Evolutionary conservation across 108 stramenopile genomes (phyloP).

Genomic region (Asterionellopsis glacialis): DNA sequence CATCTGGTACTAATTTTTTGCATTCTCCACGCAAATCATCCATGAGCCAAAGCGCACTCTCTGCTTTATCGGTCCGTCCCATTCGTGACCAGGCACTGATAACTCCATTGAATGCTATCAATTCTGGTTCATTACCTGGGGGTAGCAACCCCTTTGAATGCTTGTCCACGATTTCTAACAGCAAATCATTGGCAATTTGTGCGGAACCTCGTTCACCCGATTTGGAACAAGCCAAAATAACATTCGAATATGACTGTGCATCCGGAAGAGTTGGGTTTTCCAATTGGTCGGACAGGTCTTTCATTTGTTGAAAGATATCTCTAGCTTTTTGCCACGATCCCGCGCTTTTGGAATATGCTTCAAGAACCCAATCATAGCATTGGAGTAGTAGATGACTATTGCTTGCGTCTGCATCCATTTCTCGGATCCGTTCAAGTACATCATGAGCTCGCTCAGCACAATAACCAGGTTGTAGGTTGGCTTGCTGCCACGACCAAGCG

Average conservation of each 20-base stretch:
- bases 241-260: constrained; percentile 33
- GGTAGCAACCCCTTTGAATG: not conserved
- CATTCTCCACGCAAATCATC: constrained; percentile 13
- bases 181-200: constrained; percentile 17
- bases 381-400: constrained; percentile 9
- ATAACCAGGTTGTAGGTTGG: constrained; percentile 17
- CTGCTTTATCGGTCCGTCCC: constrained; percentile 26
- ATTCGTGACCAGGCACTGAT: constrained; percentile 32
- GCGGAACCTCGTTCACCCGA: constrained; percentile 6
- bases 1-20: constrained; percentile 30
- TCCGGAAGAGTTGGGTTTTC: constrained; percentile 14
- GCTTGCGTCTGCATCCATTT: constrained; percentile 3
- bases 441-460: constrained; percentile 31
- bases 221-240: constrained; percentile 40
- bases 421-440: constrained; percentile 11
- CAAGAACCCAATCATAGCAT: constrained; percentile 29
- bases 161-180: constrained; percentile 21
- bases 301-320: constrained; percentile 22
- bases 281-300: not conserved
- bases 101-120: constrained; percentile 48
- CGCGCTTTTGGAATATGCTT: constrained; percentile 42
- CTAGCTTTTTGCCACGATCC: constrained; percentile 20
- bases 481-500: constrained; percentile 51
- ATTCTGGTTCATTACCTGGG: constrained; percentile 15
- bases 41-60: constrained; percentile 21